Evolutionary conservation across 2,329 filamentous ascomycete genomes (phyloP), one percentile per base, ranked within the genome.

Genomic region (Penicillium sp.): DNA sequence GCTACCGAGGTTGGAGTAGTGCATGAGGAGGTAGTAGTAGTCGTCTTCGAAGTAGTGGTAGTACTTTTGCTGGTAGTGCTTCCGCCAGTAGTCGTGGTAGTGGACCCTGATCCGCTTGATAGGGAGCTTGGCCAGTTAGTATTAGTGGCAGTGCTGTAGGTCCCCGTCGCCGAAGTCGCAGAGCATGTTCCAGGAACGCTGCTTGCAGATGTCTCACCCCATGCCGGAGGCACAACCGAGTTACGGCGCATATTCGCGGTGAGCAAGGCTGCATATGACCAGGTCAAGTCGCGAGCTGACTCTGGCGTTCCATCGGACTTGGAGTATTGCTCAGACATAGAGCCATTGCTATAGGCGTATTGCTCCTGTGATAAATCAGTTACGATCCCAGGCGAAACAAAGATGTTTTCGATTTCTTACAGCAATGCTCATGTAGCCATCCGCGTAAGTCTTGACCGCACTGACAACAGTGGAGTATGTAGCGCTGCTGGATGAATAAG

Each of bases 391-490:
- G 11, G 2, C 2, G 3, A 2, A 3, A 33, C 21, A 18, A 2
- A 4, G 7, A 11, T 14, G 40, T 1, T 10, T 0, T 11, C 2
- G 0, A 7, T 61, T 16, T 7, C 67, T 29, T 60, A 70, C 67
- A 40, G 79, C 74, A 19, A 82, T 67, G 24, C 74, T 71, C 39
- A 84, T 67, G 60, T 81, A 86, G 47, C 77, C 79, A 60, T 86
- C 83, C 7, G 81, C 83, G 67, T 92, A 91, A 3, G 78, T 79
- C 55, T 81, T 81, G 6, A 90, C 83, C 1, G 89, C 78, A 37
- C 79, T 73, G 56, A 85, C 74, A 47, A 92, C 79, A 2, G 77
- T 71, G 0, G 75, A 75, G 71, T 83, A 90, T 3, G 78, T 70
- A 3, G 68, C 67, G 9, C 77, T 80, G 10, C 83, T 81, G 5